Evolutionary conservation across 345 rosid genomes (phyloP).

Genomic region (Sisymbrium irio): DNA sequence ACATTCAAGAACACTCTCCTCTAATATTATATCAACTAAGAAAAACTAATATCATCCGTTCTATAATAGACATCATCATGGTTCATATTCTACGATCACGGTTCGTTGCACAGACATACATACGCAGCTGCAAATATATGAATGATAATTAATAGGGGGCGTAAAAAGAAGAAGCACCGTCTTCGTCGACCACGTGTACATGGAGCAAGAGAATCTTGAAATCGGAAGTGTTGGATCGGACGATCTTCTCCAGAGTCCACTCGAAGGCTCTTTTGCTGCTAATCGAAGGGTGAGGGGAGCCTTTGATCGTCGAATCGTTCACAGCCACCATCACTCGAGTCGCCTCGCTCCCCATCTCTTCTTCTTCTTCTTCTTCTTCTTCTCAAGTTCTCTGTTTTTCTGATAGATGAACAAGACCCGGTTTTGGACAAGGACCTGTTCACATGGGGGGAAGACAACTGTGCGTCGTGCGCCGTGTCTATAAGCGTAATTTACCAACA

Average conservation of each 20-base stretch:
- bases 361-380: neutral
- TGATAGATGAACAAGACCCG: neutral
- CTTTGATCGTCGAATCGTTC: slow-evolving; percentile 69
- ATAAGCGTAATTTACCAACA: no score
- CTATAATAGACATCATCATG: no score
- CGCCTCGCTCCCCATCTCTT: slow-evolving; percentile 44
- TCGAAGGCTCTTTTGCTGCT: slow-evolving; percentile 88
- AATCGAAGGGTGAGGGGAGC: slow-evolving; percentile 72
- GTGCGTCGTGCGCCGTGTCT: no score
- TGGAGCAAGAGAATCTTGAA: slow-evolving; percentile 88
- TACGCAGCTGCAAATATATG: no score
- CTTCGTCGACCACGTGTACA: slow-evolving; percentile 90
- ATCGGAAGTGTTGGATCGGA: slow-evolving; percentile 66
- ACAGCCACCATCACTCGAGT: slow-evolving; percentile 75
- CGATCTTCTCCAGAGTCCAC: slow-evolving; percentile 86
- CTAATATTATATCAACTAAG: no score
- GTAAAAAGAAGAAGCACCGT: slow-evolving; percentile 53
- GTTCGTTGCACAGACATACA: no score
- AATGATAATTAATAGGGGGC: no score
- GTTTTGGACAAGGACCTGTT: neutral
- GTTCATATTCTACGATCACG: no score
- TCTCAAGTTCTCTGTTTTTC: no score
- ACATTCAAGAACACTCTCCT: no score
- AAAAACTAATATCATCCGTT: no score
- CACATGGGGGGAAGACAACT: neutral